Base-by-base conservation (phyloP, 208 protist species). In the Porcisia hertigi region DNA sequence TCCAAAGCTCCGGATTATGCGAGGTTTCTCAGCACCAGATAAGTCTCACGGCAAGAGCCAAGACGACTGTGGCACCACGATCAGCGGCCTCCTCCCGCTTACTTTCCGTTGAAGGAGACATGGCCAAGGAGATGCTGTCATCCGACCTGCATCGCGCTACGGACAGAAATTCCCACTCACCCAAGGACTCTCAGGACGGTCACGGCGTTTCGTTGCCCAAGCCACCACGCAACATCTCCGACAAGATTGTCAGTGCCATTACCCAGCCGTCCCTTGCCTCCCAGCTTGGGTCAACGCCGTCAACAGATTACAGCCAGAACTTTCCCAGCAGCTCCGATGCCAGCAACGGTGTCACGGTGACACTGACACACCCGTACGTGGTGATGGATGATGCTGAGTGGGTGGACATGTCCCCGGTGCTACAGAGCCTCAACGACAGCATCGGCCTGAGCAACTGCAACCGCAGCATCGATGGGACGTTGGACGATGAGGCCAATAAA, bases 371-470 rank as follows among this genome's bases (percentile, higher is more conserved):
- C 57, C 74, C 80, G 62, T 93, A 88, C 77, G 67, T 65, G 9
- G 47, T 80, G n/a, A 85, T 93, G 79, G 87, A 88, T 64, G 57
- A 76, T 9, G 85, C 86, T 4, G 63, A 52, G 12, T 92, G 89
- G 86, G 65, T 88, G 47, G 84, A 89, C 71, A 76, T 95, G 49
- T 94, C 91, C 4, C 66, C 83, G 43, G 80, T 79, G 11, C 84
- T 97, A 66, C 86, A 91, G 53, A 75, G 73, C 18, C 80, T 97
- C 14, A 97, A 97, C 78, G 88, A 93, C 65, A 77, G 79, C 25
- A 80, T 97, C 52, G 93, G 91, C 47, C 81, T 95, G 53, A 82
- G 85, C 18, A 77, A 74, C 59, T 88, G 86, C 81, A 88, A 92
- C 71, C 83, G 82, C 12, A 83, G 88, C 25, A 85, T 81, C n/a